Base-by-base conservation (phyloP, 2,329 filamentous ascomycete genomes). In the Lasiodiplodia hormozganensis region DNA sequence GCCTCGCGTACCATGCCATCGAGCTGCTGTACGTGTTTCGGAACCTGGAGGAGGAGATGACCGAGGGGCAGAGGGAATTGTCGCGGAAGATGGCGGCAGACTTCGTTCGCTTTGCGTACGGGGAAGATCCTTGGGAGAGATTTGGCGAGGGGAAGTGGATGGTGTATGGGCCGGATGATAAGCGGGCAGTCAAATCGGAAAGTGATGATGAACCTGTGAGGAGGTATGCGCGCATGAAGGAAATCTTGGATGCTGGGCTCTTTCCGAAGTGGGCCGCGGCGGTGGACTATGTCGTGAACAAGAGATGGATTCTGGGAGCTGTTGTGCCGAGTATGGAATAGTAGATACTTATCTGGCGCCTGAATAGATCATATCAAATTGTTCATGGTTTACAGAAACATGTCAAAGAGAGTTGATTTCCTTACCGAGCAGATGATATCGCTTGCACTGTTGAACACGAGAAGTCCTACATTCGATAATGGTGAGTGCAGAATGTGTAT, bases 81-180 rank as follows among this genome's bases (percentile, higher is more conserved):
- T 16, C 52, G 25, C 25, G 52, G n/a, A 54, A 54, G 28, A 54
- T 54, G 52, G 52, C 52, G 52, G 52, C 25, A 1, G 52, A 54
- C n/a, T 54, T 54, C 1, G 16, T 54, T 18, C n/a, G 18, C 21
- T 54, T 54, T 34, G 52, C 52, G 7, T 54, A 54, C 18, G 52
- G 52, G 16, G 10, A 36, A 10, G 52, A 54, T 16, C 52, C 28
- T 6, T 54, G 52, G 52, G 25, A 34, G 52, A 31, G 52, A 4
- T 54, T 54, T 25, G 52, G 25, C 2, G 14, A 28, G 8, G 25
- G 52, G 7, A 36, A 54, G 6, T 54, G 52, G 52, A 54, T 54
- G 52, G 28, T 34, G 14, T 54, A 54, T n/a, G 52, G 52, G 7
- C 52, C 52, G 5, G 28, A 54, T 34, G 52, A 54, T 34, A 2